Evolutionary conservation across 1,139 yeast genomes (phyloP).

Genomic region (Kurtzmaniella quercitrusa): DNA sequence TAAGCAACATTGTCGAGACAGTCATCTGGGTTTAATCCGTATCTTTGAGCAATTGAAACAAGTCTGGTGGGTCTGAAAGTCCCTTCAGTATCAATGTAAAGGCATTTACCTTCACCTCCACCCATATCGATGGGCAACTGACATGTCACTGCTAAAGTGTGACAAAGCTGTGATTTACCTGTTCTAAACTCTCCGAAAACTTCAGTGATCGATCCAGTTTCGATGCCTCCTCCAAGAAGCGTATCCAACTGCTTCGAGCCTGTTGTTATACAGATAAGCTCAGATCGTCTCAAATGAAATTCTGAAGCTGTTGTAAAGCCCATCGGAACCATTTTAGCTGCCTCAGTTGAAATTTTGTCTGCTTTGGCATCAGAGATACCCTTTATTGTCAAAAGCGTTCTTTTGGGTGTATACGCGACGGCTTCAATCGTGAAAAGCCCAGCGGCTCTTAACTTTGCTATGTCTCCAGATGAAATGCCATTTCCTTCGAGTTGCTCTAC

Average conservation of each 20-base stretch:
- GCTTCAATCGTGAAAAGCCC: conserved; percentile 90
- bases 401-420: conserved; percentile 84
- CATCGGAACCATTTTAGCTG: conserved; percentile 85
- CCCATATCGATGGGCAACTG: conserved; percentile 97
- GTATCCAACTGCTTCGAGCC: conserved; percentile 95
- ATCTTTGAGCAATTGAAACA: conserved; percentile 86
- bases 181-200: conserved; percentile 97
- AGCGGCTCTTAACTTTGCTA: conserved; percentile 74
- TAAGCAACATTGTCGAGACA: conserved; percentile 96
- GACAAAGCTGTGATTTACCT: conserved; percentile 95
- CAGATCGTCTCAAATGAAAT: conserved; percentile 85
- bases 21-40: conserved; percentile 90
- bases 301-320: conserved; percentile 98
- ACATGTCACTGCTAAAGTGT: conserved; percentile 94
- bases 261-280: conserved; percentile 86
- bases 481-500: conserved; percentile 64
- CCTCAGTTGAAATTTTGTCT: conserved; percentile 76
- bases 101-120: conserved; percentile 98
- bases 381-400: conserved; percentile 70
- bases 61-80: conserved; percentile 92
- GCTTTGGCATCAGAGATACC: conserved; percentile 98
- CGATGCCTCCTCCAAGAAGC: conserved; percentile 92
- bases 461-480: conserved; percentile 79
- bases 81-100: conserved; percentile 95
- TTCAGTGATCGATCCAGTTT: conserved; percentile 96